These are phyloP conservation scores for Termitomyces sp. DNA, from an alignment of 768 basidiomycete species.

Conservation along the genomic window DNA sequence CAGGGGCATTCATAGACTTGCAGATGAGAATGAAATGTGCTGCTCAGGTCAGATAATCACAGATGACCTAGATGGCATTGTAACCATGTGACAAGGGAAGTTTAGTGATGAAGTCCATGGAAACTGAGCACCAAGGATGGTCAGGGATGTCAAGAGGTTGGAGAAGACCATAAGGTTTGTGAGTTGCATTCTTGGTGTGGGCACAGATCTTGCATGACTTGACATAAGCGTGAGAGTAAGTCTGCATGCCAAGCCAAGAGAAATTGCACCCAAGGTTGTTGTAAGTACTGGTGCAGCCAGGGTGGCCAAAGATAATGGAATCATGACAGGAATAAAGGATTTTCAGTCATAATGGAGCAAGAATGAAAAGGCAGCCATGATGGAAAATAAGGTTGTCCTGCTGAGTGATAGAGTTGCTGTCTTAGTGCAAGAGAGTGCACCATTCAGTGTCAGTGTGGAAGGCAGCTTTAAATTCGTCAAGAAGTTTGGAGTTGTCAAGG, in stretches of 20 bases:
- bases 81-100: no score
- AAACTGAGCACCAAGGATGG: no score
- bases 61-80: no score
- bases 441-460: background rate
- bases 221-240: slow-evolving; percentile 1
- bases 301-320: slow-evolving; percentile 34
- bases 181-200: background rate
- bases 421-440: background rate
- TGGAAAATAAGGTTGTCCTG: slow-evolving; percentile 22
- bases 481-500: slow-evolving; percentile 22
- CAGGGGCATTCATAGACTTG: no score
- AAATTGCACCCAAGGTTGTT: slow-evolving; percentile 29
- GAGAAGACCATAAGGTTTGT: background rate
- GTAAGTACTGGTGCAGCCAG: slow-evolving; percentile 29
- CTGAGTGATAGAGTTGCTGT: background rate
- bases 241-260: slow-evolving; percentile 33
- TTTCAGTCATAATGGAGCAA: slow-evolving; percentile 3
- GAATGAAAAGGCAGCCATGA: slow-evolving; percentile 18
- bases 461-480: slow-evolving; percentile 21
- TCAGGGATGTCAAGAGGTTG: background rate
- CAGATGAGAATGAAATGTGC: no score
- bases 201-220: background rate
- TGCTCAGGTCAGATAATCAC: no score
- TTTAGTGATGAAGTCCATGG: no score
- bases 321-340: slow-evolving; percentile 29